Evolutionary conservation across 768 basidiomycete species (phyloP).

Genomic region (Cyathus striatus): DNA sequence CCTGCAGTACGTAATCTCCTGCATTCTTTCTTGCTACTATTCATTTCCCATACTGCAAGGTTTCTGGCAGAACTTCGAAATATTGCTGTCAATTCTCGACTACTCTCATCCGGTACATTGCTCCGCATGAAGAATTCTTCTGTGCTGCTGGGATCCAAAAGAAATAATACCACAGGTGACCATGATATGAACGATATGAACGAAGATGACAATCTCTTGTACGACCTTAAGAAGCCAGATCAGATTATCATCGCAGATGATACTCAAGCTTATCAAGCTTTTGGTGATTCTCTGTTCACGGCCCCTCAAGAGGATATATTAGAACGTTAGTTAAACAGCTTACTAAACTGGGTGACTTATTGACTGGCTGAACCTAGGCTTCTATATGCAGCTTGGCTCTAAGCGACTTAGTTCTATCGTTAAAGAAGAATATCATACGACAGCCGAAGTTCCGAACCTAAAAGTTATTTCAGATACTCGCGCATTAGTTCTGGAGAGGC

Average conservation of each 20-base stretch:
- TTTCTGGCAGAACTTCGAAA: constrained; percentile 81
- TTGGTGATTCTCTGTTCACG: constrained; percentile 69
- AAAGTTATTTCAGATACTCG: constrained; percentile 48
- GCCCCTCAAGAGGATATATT: constrained; percentile 89
- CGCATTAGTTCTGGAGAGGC: constrained; percentile 68
- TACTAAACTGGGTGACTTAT: not conserved
- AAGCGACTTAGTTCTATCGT: constrained; percentile 67
- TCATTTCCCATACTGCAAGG: constrained; percentile 28
- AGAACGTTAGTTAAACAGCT: constrained; percentile 48
- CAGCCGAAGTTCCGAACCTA: constrained; percentile 43
- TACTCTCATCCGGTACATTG: constrained; percentile 46
- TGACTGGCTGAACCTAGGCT: constrained; percentile 32
- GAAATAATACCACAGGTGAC: constrained; percentile 31
- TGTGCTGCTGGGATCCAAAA: constrained; percentile 71
- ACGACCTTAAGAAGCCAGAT: constrained; percentile 64
- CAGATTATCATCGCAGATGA: constrained; percentile 87
- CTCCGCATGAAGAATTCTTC: constrained; percentile 64
- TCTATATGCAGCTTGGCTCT: constrained; percentile 77
- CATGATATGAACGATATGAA: constrained; percentile 26
- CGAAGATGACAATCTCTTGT: constrained; percentile 68
- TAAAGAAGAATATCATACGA: constrained; percentile 68
- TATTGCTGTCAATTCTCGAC: constrained; percentile 71
- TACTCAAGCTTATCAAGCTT: constrained; percentile 72
- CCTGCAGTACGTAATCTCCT: constrained; percentile 44
- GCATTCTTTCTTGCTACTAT: not conserved